These are phyloP conservation scores for Babesia ovata DNA, from an alignment of 169 alveolate species.

Conservation along the genomic window DNA sequence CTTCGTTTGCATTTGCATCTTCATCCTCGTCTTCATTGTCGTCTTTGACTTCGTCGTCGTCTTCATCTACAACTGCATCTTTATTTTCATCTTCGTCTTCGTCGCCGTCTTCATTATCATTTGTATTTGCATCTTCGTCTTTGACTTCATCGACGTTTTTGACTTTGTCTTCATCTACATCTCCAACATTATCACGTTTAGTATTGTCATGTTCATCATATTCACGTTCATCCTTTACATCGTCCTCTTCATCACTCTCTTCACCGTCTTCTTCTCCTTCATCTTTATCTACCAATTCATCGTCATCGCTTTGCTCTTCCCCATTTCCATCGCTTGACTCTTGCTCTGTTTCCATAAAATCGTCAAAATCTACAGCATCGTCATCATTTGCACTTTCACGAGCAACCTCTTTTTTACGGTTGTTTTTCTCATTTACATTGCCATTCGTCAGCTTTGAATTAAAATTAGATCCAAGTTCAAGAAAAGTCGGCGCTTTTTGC, in stretches of 20 bases:
- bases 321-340: neutral
- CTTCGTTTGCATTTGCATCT: neutral
- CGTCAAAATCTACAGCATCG: neutral
- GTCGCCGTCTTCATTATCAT: conserved; percentile 9
- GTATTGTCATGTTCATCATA: conserved; percentile 28
- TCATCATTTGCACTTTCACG: neutral
- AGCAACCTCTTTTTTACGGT: neutral
- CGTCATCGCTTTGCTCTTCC: neutral
- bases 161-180: conserved; percentile 23
- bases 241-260: neutral
- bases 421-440: too few relatives aligned
- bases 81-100: conserved; percentile 11
- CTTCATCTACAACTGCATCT: neutral
- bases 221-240: neutral
- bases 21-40: conserved; percentile 10
- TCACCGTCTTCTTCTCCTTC: neutral
- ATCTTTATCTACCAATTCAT: neutral
- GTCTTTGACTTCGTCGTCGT: neutral
- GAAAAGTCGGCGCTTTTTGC: too few relatives aligned
- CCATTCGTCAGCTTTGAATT: too few relatives aligned
- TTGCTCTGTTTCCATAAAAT: too few relatives aligned
- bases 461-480: too few relatives aligned
- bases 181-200: neutral
- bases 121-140: neutral
- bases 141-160: too few relatives aligned